These are phyloP conservation scores for Hymenoscyphus occultus DNA, from an alignment of 2,329 filamentous ascomycete genomes.

Conservation along the genomic window DNA sequence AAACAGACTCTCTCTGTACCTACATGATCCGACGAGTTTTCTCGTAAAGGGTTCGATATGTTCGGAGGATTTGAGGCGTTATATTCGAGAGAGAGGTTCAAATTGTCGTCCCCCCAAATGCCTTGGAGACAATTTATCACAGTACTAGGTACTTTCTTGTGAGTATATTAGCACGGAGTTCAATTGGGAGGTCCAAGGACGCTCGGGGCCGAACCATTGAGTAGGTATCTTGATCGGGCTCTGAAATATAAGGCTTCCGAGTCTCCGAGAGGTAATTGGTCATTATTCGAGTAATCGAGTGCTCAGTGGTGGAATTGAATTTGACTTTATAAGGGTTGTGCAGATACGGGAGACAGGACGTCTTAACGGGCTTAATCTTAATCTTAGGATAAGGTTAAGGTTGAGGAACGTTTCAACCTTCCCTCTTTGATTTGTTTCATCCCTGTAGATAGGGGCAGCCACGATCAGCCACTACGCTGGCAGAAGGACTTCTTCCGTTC, in stretches of 20 bases:
- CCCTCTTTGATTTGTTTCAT: neutral
- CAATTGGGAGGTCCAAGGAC: neutral
- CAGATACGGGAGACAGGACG: neutral
- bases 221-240: neutral
- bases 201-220: neutral
- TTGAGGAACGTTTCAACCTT: neutral
- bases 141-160: neutral
- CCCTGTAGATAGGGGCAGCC: neutral
- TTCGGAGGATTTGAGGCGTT: neutral
- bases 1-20: neutral
- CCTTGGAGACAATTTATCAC: too few species aligned
- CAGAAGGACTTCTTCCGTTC: too few species aligned
- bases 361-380: too few species aligned
- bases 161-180: neutral
- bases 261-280: neutral
- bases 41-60: neutral
- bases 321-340: neutral
- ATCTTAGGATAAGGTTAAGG: neutral
- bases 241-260: neutral
- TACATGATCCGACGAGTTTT: neutral
- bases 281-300: too few species aligned
- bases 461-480: neutral
- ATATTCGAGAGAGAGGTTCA: neutral
- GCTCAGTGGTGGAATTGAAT: neutral
- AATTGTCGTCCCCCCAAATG: too few species aligned